These are phyloP conservation scores for Dryadomyces quercus-mongolicae DNA, from an alignment of 2,329 filamentous ascomycete genomes.

Conservation along the genomic window DNA sequence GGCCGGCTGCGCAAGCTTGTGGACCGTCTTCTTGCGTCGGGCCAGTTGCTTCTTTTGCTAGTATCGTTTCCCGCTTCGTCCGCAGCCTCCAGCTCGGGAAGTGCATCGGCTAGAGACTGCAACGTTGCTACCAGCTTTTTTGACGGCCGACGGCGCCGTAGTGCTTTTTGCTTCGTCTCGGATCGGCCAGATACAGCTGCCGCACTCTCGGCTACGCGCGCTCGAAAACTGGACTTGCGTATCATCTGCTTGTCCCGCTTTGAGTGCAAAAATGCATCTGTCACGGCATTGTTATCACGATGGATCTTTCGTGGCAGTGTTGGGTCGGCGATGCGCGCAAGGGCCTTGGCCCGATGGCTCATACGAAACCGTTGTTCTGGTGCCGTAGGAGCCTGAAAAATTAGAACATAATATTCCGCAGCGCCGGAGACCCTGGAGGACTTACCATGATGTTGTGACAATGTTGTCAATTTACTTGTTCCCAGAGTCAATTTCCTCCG, in stretches of 20 bases:
- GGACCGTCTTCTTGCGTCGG: slow-evolving; percentile 39
- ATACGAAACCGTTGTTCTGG: slow-evolving; percentile 5
- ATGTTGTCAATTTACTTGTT: no score
- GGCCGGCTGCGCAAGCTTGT: slow-evolving; percentile 62
- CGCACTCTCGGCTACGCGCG: slow-evolving; percentile 54
- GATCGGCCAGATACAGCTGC: neutral
- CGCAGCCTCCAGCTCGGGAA: slow-evolving; percentile 48
- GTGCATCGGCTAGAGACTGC: slow-evolving; percentile 64
- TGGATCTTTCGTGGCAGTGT: slow-evolving; percentile 39
- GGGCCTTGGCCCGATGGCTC: slow-evolving; percentile 32
- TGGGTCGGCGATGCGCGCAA: slow-evolving; percentile 37
- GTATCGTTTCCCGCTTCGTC: slow-evolving; percentile 22
- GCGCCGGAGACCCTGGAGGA: neutral
- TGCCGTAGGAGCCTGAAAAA: slow-evolving; percentile 14
- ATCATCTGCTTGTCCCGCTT: slow-evolving; percentile 79
- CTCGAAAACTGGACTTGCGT: slow-evolving; percentile 69
- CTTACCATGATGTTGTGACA: neutral
- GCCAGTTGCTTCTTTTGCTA: no score
- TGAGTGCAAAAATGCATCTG: slow-evolving; percentile 50
- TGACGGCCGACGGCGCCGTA: slow-evolving; percentile 50
- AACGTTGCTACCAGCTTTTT: slow-evolving; percentile 72
- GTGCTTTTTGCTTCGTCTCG: slow-evolving; percentile 17
- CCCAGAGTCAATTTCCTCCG: no score
- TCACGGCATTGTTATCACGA: slow-evolving; percentile 36
- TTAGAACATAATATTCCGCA: neutral